These are phyloP conservation scores for Phlyctochytrium bullatum DNA, from an alignment of 192 early-diverging fungal species.

Conservation along the genomic window DNA sequence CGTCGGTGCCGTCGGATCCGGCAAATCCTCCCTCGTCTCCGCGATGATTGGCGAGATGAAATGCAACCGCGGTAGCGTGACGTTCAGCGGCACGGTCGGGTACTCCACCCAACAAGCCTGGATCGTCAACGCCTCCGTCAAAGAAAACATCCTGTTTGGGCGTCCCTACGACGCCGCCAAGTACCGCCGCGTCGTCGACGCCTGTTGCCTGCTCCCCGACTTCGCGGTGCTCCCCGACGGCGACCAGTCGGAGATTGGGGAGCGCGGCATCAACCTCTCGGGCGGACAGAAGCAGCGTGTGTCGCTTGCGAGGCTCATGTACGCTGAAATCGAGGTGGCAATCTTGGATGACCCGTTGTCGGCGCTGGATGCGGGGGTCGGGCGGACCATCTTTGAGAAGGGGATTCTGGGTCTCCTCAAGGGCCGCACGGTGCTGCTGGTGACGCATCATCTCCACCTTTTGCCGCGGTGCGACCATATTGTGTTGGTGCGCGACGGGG, in stretches of 20 bases:
- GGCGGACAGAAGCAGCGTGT: slow-evolving; percentile 75
- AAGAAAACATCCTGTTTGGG: slow-evolving; percentile 71
- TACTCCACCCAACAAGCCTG: slow-evolving; percentile 83
- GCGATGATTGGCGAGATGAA: slow-evolving; percentile 52
- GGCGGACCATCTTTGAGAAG: slow-evolving; percentile 68
- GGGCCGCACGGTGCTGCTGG: slow-evolving; percentile 73
- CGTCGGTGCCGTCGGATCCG: slow-evolving; percentile 51
- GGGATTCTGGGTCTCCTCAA: slow-evolving; percentile 63
- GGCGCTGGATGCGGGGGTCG: slow-evolving; percentile 75
- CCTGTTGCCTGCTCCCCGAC: slow-evolving; percentile 66
- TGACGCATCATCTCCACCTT: slow-evolving; percentile 68
- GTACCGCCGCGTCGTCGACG: slow-evolving; percentile 50
- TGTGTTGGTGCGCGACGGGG: slow-evolving; percentile 66
- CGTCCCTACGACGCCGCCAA: slow-evolving; percentile 52
- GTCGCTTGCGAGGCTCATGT: slow-evolving; percentile 75
- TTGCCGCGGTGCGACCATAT: slow-evolving; percentile 74
- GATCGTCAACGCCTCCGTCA: slow-evolving; percentile 71
- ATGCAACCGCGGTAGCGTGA: slow-evolving; percentile 50
- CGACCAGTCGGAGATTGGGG: slow-evolving; percentile 56
- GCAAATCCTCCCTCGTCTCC: slow-evolving; percentile 52
- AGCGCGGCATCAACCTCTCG: slow-evolving; percentile 49
- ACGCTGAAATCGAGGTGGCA: slow-evolving; percentile 71
- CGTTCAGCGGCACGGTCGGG: slow-evolving; percentile 64
- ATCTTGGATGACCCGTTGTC: slow-evolving; percentile 83
- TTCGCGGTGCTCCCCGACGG: slow-evolving; percentile 59